Evolutionary conservation across 1,139 yeast genomes (phyloP), one percentile per base, ranked within the genome.

Genomic region (Yamadazyma sp.): DNA sequence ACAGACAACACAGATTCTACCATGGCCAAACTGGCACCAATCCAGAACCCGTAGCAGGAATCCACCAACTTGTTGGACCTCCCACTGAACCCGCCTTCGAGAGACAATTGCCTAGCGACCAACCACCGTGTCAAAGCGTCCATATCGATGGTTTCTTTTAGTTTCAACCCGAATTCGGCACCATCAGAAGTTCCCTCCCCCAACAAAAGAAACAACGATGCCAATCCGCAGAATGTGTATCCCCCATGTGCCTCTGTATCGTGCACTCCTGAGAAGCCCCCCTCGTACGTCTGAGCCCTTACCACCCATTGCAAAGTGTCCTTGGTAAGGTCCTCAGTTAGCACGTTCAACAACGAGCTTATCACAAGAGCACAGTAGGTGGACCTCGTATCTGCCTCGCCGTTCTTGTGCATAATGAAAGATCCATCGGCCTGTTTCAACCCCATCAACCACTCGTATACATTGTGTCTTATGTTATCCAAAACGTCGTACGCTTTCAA

Each of bases 171-270:
- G 20, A 54, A 38, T 5, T 56, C 62, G 3, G 17, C 44, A 30
- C 40, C 66, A 20, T 15, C 10, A 9, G 25, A 11, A 20, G 39
- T 30, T 17, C 24, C 34, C 9, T 33, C 46, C 41, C 69, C 68
- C 20, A 78, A 53, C 3, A 68, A 43, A 3, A 83, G 52, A 47
- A 80, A 75, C 34, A 87, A 65, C 9, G 87, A 75, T 0, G 96
- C 96, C 7, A 87, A 63, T 0, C 92, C 95, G 66, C 98, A 92
- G 56, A 78, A 94, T 0, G 98, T 81, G 59, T 92, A 92, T 0
- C 98, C 99, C 1, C 98, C 98, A 58, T 94, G 99, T 0, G 98
- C 98, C 59, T 94, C 99, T 37, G 87, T 83, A 8, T 65, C 66
- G 0, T 95, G 91, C 9, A 72, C 69, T 1, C 95, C 96, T 1